A percentile compares a stretch with the other conserved stretches of the same genome.
These are phyloP conservation scores for Hyaloscypha finlandica DNA, from an alignment of 495 filamentous ascomycete genomes.

Conservation along the genomic window DNA sequence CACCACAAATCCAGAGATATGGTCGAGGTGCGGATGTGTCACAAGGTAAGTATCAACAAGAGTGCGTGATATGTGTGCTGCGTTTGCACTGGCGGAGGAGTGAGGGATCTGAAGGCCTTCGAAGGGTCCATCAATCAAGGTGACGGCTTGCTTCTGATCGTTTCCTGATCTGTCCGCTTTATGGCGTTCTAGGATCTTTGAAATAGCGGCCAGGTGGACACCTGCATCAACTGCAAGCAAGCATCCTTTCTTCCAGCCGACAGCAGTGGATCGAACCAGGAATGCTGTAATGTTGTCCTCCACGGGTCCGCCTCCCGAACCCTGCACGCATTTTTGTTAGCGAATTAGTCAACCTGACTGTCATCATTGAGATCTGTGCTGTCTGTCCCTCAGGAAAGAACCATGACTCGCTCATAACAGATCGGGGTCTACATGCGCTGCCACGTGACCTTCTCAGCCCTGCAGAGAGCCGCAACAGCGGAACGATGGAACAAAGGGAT, in stretches of 20 bases:
- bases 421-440: not conserved
- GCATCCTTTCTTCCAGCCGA: constrained; percentile 76
- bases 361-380: not conserved
- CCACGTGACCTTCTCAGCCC: constrained; percentile 2
- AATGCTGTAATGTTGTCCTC: constrained; percentile 90
- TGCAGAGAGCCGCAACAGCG: not conserved
- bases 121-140: constrained; percentile 62
- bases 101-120: constrained; percentile 67
- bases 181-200: constrained; percentile 64
- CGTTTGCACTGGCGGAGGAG: constrained; percentile 69
- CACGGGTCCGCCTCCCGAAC: constrained; percentile 84
- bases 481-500: constrained; percentile 8
- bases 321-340: constrained; percentile 51
- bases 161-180: constrained; percentile 35
- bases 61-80: constrained; percentile 70
- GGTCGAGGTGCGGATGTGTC: constrained; percentile 93
- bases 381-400: not conserved
- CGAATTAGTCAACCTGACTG: not conserved
- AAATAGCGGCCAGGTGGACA: constrained; percentile 82
- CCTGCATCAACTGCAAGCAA: constrained; percentile 91
- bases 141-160: constrained; percentile 32
- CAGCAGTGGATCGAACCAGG: constrained; percentile 78
- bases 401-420: not conserved
- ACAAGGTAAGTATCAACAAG: constrained; percentile 87
- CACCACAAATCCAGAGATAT: constrained; percentile 86